Base-by-base conservation (phyloP, 345 rosid species). In the Eucalyptus camaldulensis region DNA sequence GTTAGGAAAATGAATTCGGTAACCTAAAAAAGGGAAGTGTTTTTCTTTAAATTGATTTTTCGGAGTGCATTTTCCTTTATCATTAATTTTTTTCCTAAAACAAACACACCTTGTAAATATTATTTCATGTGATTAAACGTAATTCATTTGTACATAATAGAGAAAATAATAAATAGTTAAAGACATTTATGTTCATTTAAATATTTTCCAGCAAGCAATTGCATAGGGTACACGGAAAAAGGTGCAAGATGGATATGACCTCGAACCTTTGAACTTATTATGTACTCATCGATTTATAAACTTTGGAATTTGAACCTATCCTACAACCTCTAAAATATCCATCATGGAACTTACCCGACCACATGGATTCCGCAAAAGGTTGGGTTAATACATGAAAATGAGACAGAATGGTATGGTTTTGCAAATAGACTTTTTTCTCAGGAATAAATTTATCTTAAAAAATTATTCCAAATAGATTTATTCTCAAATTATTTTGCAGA, bases 281-380 rank as follows among this genome's bases (percentile, higher is more conserved):
- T 17, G 8, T 33, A 5, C 4, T 33, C 44, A 3, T 16, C 6
- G 21, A 31, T 67, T 67, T 16, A 8, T 3, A 31, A 67, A 67
- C 9, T 67, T 16, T 16, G 22, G 24, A 16, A 16, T 33, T 2
- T 17, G 1, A 69, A 17, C 24, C 1, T 69, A 33, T 33, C 25
- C 7, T 17, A 5, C 0, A 1, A 69, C 13, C 7, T 69, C 7
- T 3, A 29, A 62, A 27, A 12, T 29, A 29, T 62, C 8, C 69
- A 29, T 1, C 25, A 1, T 5, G 8, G 8, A 69, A 37, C 44
- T 17, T 17, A 17, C 44, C 80, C 0, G 0, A 5, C 43, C 24
- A 2, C 4, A 16, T n/a, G 2, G 76, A 0, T 67, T 67, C 2
- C 11, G 10, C 33, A n/a, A 21, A 53, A 53, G 25, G 58, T 56